These are phyloP conservation scores for Ustilago tritici DNA, from an alignment of 1,284 basidiomycete genomes.

Conservation along the genomic window DNA sequence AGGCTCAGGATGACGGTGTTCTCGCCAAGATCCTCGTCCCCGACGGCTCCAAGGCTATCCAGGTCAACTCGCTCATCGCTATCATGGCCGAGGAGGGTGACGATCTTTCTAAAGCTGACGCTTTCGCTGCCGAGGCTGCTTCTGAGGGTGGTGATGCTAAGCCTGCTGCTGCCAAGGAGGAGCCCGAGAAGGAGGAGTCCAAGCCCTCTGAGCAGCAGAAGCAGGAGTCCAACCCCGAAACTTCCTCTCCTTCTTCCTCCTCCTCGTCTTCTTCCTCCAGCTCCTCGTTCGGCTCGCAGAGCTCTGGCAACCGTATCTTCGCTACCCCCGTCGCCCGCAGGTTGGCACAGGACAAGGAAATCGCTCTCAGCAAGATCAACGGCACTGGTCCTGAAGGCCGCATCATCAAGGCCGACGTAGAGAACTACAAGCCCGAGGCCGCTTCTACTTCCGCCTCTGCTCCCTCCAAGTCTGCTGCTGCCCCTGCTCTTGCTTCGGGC, in stretches of 20 bases:
- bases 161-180: constrained; percentile 66
- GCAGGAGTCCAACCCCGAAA: constrained; percentile 43
- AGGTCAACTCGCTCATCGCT: constrained; percentile 70
- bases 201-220: constrained; percentile 56
- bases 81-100: constrained; percentile 71
- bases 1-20: constrained; percentile 71
- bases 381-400: constrained; percentile 93
- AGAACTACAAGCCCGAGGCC: constrained; percentile 76
- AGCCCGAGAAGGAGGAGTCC: constrained; percentile 52
- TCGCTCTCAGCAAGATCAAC: constrained; percentile 90
- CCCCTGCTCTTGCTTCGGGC: constrained; percentile 62
- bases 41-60: constrained; percentile 68
- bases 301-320: constrained; percentile 76
- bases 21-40: constrained; percentile 70
- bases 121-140: constrained; percentile 77
- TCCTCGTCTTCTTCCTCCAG: constrained; percentile 25
- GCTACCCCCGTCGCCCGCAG: constrained; percentile 96
- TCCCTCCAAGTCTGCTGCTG: constrained; percentile 35
- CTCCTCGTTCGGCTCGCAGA: constrained; percentile 49
- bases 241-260: constrained; percentile 28
- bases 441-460: constrained; percentile 45
- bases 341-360: constrained; percentile 92
- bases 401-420: constrained; percentile 92
- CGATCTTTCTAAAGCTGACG: constrained; percentile 75
- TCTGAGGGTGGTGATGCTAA: constrained; percentile 58